Evolutionary conservation across 306 rosid genomes (phyloP), one percentile per base, ranked within the genome.

Genomic region (Gynostemma pentaphyllum): DNA sequence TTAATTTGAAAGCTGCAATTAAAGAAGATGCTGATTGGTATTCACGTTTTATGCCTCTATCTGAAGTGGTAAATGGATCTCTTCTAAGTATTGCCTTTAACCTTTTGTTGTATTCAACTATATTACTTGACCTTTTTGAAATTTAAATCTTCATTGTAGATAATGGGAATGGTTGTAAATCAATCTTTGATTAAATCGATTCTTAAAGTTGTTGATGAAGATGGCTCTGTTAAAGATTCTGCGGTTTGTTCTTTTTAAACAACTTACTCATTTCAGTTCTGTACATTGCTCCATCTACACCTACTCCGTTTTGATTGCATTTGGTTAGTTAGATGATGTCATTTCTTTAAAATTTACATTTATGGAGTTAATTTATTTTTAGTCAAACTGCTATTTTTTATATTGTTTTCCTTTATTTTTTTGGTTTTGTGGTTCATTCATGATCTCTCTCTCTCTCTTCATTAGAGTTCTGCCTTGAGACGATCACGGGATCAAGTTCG

Each of bases 201-300:
- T 78, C 85, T 79, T 36, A 87, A 82, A 79, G 82, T 84, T 55
- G 72, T 88, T 29, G 96, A 88, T 51, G 96, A 84, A 61, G 87
- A 92, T 76, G 96, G 96, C 71, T 73, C 74, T 57, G 78, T 92
- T 42, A 88, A 86, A 81, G 96, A 92, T 80, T 86, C 96, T 50
- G 96, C 95, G 84, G 98, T 92, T 75, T 71, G 98, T 84, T 70
- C 57, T 65, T 39, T 46, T 46, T 44, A 40, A 62, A 61, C 70
- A 62, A 61, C 70, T 27, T 67, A 28, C 40, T 66, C 57, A 61
- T 24, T 63, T 56, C 5, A 22, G 11, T 51, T 61, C 56, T 37
- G 14, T 22, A 29, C 12, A 53, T 27, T 6, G 6, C 44, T 18
- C 26, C 26, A 55, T 8, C 26, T 10, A 16, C 18, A 57, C n/a